Conservation (phyloP, 1,284 basidiomycete genomes). For the Marasmius fiardii region DNA sequence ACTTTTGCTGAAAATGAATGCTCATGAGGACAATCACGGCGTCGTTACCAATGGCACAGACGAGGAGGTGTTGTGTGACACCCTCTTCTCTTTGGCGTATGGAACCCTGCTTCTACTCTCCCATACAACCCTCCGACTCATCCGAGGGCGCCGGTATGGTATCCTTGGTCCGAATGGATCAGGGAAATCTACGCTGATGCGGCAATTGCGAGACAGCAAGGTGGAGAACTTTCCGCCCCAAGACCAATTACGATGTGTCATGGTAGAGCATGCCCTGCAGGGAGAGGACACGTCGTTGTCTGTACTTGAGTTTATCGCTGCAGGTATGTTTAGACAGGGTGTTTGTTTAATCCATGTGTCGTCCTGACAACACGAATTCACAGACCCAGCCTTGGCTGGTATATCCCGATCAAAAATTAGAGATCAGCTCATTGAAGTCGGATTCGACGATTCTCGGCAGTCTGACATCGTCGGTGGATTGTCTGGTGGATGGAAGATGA, state of each 20-base stretch:
- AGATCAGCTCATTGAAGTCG: slow-evolving; percentile 80
- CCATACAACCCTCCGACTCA: slow-evolving; percentile 88
- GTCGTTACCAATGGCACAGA: slow-evolving; percentile 47
- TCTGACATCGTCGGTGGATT: slow-evolving; percentile 84
- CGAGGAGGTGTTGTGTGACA: slow-evolving; percentile 88
- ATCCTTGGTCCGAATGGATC: slow-evolving; percentile 95
- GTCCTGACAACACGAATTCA: neutral
- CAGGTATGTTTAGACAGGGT: slow-evolving; percentile 46
- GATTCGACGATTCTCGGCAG: slow-evolving; percentile 90
- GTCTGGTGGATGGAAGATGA: slow-evolving; percentile 99
- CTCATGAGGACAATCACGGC: slow-evolving; percentile 50
- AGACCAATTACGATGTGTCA: slow-evolving; percentile 82
- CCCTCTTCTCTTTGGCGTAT: slow-evolving; percentile 95
- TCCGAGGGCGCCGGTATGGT: slow-evolving; percentile 92
- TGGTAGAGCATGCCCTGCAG: slow-evolving; percentile 96
- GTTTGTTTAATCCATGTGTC: neutral
- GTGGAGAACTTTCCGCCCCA: slow-evolving; percentile 96
- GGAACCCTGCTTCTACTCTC: slow-evolving; percentile 94
- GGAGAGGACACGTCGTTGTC: slow-evolving; percentile 83
- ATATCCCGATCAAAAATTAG: slow-evolving; percentile 69
- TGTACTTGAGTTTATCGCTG: slow-evolving; percentile 86
- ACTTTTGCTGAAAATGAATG: slow-evolving; percentile 3
- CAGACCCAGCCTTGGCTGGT: slow-evolving; percentile 60
- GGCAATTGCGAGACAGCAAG: slow-evolving; percentile 92
- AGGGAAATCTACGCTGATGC: slow-evolving; percentile 96